Conservation (phyloP, 257 asterid species). For the Primulina huaijiensis region DNA sequence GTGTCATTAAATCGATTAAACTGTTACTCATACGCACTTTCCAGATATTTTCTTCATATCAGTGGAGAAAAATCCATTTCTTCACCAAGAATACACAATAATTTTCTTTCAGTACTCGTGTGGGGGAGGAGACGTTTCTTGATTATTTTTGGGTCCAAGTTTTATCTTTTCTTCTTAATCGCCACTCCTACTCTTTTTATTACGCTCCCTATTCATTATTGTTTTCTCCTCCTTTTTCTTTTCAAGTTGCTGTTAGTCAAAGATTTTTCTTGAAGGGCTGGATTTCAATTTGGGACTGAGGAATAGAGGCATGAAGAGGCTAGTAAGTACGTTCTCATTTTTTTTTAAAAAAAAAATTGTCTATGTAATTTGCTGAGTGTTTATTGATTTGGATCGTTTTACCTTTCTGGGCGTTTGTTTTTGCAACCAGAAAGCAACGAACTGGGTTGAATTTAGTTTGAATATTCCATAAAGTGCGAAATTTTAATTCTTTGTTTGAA, state of each 20-base stretch:
- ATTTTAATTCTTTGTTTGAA: neutral
- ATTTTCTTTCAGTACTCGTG: neutral
- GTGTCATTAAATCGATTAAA: neutral
- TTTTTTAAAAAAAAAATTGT: neutral
- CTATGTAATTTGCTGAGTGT: conserved; percentile 1
- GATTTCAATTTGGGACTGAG: conserved; percentile 34
- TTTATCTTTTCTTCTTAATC: neutral
- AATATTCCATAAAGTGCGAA: conserved; percentile 2
- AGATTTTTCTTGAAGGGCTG: neutral
- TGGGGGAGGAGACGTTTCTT: neutral
- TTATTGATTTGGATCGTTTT: conserved; percentile 19
- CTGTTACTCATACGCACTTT: neutral
- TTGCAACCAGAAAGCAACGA: conserved; percentile 20
- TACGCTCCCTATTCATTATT: neutral
- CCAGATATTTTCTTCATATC: neutral
- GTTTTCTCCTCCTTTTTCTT: neutral
- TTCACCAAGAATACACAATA: neutral
- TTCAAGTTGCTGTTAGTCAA: neutral
- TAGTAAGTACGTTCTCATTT: conserved; percentile 87
- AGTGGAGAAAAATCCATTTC: neutral
- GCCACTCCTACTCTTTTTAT: neutral
- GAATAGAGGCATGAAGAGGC: conserved; percentile 71
- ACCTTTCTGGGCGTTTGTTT: conserved; percentile 29
- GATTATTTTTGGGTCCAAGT: neutral
- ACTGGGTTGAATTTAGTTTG: conserved; percentile 21